Evolutionary conservation across 306 rosid species (phyloP).

Genomic region (Gillenia trifoliata): DNA sequence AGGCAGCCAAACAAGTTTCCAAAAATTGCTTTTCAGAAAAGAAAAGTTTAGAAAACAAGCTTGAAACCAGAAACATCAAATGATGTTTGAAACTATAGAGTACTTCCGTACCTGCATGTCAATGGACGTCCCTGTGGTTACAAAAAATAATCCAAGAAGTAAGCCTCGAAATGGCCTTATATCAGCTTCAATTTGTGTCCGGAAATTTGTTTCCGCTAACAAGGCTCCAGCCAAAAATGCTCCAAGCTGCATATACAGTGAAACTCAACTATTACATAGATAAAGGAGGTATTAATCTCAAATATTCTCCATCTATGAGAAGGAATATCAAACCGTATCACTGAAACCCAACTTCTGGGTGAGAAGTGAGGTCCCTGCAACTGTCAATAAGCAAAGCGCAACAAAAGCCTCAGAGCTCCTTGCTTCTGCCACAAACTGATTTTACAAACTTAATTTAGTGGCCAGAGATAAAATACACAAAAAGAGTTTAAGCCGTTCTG

Average conservation of each 20-base stretch:
- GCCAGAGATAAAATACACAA: conserved; percentile 14
- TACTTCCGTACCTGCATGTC: conserved; percentile 65
- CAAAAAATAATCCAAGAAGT: conserved; percentile 90
- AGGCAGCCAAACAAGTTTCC: background rate
- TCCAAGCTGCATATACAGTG: conserved; percentile 73
- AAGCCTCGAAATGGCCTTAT: conserved; percentile 98
- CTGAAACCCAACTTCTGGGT: conserved; percentile 97
- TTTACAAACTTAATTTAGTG: conserved; percentile 33
- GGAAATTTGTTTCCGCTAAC: conserved; percentile 95
- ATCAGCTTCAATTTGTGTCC: conserved; percentile 99
- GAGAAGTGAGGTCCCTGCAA: conserved; percentile 89
- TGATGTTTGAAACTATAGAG: background rate
- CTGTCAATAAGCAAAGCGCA: conserved; percentile 92
- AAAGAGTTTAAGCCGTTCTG: conserved; percentile 10
- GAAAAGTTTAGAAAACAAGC: background rate
- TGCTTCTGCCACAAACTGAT: conserved; percentile 97
- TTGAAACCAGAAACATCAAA: background rate
- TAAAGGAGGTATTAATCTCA: background rate
- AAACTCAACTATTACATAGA: conserved; percentile 12
- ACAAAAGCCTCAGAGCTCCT: conserved; percentile 99
- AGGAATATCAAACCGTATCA: conserved; percentile 68
- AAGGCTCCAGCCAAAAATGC: conserved; percentile 98
- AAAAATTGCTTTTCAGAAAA: background rate
- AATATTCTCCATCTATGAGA: conserved; percentile 9
- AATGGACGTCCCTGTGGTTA: conserved; percentile 87